Conservation (phyloP, 2,329 filamentous ascomycete species). For the Colletotrichum trifolii region DNA sequence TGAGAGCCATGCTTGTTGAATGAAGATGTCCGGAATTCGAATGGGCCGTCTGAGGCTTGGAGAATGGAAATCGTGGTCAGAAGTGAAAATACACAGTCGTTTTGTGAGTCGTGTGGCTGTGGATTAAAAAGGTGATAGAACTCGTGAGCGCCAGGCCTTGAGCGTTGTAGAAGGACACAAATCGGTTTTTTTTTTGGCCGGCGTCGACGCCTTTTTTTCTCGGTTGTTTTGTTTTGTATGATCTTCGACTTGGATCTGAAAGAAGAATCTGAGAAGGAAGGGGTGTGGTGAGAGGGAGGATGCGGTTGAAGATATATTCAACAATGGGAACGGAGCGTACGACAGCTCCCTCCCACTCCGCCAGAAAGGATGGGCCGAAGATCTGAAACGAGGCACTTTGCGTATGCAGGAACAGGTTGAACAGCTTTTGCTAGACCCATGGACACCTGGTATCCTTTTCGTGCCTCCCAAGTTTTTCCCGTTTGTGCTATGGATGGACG, state of each 20-base stretch:
- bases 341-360: background rate
- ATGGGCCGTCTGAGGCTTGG: too few species aligned
- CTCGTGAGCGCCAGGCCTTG: conserved; percentile 32
- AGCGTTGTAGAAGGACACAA: conserved; percentile 7
- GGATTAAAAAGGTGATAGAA: conserved; percentile 1
- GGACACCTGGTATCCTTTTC: background rate
- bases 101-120: too few species aligned
- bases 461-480: background rate
- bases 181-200: conserved; percentile 1
- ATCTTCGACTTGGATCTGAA: conserved; percentile 8
- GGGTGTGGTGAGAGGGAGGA: background rate
- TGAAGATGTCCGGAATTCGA: background rate
- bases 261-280: background rate
- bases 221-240: background rate
- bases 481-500: conserved; percentile 1
- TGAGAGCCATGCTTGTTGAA: conserved; percentile 55
- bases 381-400: conserved; percentile 33
- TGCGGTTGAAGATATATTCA: conserved; percentile 23
- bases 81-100: too few species aligned
- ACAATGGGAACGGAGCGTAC: background rate
- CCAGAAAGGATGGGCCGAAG: conserved; percentile 8
- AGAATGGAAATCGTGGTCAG: too few species aligned
- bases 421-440: too few species aligned
- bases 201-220: conserved; percentile 28
- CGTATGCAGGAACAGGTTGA: conserved; percentile 19